Evolutionary conservation across 192 early-diverging fungal species (phyloP), one percentile per base, ranked within the genome.

Genomic region (Irineochytrium annulatum): DNA sequence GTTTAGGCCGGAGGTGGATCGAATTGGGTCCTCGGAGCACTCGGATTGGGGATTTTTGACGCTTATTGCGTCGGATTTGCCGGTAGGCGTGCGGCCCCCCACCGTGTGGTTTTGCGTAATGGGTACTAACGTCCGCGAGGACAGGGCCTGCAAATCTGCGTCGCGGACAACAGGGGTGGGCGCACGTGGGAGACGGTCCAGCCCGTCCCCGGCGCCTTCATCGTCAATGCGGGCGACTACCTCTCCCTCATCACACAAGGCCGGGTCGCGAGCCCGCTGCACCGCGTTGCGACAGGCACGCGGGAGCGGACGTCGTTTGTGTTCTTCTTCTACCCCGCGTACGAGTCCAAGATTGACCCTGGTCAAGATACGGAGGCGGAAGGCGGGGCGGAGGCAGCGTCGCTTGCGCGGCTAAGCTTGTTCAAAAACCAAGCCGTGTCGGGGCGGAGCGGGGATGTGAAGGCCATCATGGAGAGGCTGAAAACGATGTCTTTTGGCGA

Each of bases 161-260:
- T 16, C 20, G 44, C 32, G 11, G 19, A 52, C 33, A 52, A 19
- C 20, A 28, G 56, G 27, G 32, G 59, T 51, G 64, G 73, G 17
- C 71, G 58, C 20, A 37, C 46, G 24, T 83, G 81, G 79, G 54
- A 68, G 3, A 78, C 84, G 29, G 68, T 84, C 17, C 62, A 74
- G 11, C 70, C 78, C 2, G 48, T 71, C 39, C 62, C 69, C 13
- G 73, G 71, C 30, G 74, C 69, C 16, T 69, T 80, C 17, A 69
- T 87, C 35, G 78, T 86, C 58, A 86, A 85, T 48, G 80, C 72
- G 26, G 85, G 85, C 5, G 85, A 86, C 58, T 86, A 82, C 54
- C 57, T 85, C 31, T 79, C 78, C 1, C 67, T 84, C 0, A 30
- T 86, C 30, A 83, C 82, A 3, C 57, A 68, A 17, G 83, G 83